Base-by-base conservation (phyloP, 176 grass and related monocot genomes). In the Juncus effusus region DNA sequence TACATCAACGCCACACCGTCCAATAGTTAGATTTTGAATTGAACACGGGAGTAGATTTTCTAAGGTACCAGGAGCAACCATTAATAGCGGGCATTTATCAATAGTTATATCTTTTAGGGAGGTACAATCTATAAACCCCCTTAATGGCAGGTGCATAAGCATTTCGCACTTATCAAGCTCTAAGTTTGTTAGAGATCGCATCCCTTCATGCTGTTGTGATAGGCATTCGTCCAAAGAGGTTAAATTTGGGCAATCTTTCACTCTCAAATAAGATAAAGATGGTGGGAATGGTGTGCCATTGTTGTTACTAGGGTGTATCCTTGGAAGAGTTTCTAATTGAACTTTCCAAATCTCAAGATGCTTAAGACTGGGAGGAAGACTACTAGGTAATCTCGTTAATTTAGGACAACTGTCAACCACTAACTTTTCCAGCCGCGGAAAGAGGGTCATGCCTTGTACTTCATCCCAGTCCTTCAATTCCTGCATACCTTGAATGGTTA, bases 31-130 rank as follows among this genome's bases (percentile, higher is more conserved):
- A 13, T 9, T 57, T 16, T 57, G 9, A 13, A 57, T 5, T 1
- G 54, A 57, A 11, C 8, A 57, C n/a, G 54, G 54, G 14, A 57
- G 54, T 38, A 61, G 5, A 16, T 37, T 68, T 5, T 51, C 54
- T 65, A 50, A 19, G 42, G 42, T 6, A 4, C 65, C 54, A 6
- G 40, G 57, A 11, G 60, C 6, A 42, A 12, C 16, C 15, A 40
- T 54, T n/a, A 77, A 38, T 16, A 59, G 76, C 5, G 72, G 65
- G 13, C 14, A 64, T 3, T 42, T 59, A n/a, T 0, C 11, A 38
- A 85, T 62, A 15, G 2, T 0, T 3, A 85, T 60, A 2, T 62
- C 10, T 42, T 38, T 72, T 66, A 85, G 60, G 0, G 36, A 42
- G 13, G 0, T 38, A 74, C 76, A 76, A 42, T 51, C 63, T 4